phyloP scores from a whole-genome alignment of 257 asterid genomes.

The Solanum pennellii region DNA sequence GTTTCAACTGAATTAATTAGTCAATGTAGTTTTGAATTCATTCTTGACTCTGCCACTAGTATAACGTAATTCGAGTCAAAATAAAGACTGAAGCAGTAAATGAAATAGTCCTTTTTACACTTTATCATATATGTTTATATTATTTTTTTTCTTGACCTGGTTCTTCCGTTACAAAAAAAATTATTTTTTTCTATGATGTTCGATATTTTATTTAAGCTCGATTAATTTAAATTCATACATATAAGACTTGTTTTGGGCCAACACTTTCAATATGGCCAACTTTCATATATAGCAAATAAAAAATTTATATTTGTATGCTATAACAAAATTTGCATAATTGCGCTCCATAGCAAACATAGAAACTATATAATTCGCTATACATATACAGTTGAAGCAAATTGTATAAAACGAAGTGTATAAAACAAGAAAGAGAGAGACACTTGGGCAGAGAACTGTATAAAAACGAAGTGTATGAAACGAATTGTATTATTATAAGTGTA shows the following conservation, averaged over 20 bases:
- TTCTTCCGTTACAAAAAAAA: not conserved
- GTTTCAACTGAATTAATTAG: not conserved
- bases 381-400: too few species aligned
- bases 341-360: too few species aligned
- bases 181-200: not conserved
- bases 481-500: too few species aligned
- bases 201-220: not conserved
- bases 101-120: not conserved
- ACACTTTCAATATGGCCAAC: not conserved
- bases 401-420: too few species aligned
- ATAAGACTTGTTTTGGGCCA: not conserved
- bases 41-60: not conserved
- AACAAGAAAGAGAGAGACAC: too few species aligned
- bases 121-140: not conserved
- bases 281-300: too few species aligned
- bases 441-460: too few species aligned
- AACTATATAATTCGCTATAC: too few species aligned
- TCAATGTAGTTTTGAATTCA: not conserved
- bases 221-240: not conserved
- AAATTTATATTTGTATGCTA: too few species aligned
- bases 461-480: too few species aligned
- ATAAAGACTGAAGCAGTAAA: not conserved
- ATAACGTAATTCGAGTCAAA: not conserved
- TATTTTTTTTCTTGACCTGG: not conserved
- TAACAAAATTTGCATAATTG: too few species aligned